Conservation (phyloP, 2,329 filamentous ascomycete genomes). For the Arachnomyces sp. region DNA sequence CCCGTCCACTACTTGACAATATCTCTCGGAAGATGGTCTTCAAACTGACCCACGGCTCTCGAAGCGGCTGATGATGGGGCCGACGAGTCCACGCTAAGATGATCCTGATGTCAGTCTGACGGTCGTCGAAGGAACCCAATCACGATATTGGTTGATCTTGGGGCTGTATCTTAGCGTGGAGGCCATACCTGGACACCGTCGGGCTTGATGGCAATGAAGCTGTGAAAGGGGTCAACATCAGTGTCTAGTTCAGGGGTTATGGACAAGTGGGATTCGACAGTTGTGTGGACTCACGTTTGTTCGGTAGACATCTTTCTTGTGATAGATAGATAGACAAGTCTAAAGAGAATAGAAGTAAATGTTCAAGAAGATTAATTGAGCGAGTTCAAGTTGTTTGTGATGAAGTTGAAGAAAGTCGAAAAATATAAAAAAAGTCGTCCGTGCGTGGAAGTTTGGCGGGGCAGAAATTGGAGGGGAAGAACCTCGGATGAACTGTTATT, state of each 20-base stretch:
- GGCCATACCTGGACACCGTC: slow-evolving; percentile 89
- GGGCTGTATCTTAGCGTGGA: neutral
- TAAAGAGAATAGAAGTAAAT: neutral
- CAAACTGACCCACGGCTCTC: slow-evolving; percentile 77
- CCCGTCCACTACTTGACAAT: neutral
- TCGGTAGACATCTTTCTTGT: slow-evolving; percentile 60
- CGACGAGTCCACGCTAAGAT: slow-evolving; percentile 82
- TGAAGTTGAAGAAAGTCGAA: slow-evolving; percentile 24
- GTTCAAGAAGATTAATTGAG: slow-evolving; percentile 14
- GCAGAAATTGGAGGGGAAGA: slow-evolving; percentile 3
- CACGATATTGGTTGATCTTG: neutral
- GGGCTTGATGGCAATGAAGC: slow-evolving; percentile 99
- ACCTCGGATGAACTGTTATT: no score
- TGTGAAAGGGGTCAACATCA: slow-evolving; percentile 30
- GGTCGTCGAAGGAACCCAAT: neutral
- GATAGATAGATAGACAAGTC: no score
- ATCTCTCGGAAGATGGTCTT: slow-evolving; percentile 3
- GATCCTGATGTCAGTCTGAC: neutral
- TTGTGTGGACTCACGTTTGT: slow-evolving; percentile 64
- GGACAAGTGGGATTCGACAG: slow-evolving; percentile 7
- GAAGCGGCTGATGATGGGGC: slow-evolving; percentile 96
- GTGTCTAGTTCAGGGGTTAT: no score
- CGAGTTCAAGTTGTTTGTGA: slow-evolving; percentile 5
- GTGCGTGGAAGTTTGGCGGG: slow-evolving; percentile 2
- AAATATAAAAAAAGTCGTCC: neutral